These are phyloP conservation scores for Pichia paraexigua DNA, from an alignment of 805 yeast species.

Conservation along the genomic window DNA sequence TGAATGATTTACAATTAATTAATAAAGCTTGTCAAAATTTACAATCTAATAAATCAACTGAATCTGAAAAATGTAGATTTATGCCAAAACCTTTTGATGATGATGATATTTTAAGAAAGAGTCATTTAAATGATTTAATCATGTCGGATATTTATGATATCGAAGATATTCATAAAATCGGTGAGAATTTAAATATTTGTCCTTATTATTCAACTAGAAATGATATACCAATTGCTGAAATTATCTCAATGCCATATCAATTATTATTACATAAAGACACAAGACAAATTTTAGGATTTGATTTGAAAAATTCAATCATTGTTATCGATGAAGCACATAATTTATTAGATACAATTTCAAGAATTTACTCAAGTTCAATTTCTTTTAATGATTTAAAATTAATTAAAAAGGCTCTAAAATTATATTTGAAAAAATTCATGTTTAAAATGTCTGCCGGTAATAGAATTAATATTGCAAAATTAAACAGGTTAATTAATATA, in stretches of 20 bases:
- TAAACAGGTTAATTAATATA: constrained; percentile 47
- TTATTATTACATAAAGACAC: constrained; percentile 55
- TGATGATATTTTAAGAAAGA: constrained; percentile 25
- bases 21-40: constrained; percentile 78
- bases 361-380: constrained; percentile 58
- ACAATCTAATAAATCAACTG: constrained; percentile 34
- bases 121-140: constrained; percentile 46
- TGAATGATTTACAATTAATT: constrained; percentile 44
- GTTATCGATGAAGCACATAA: constrained; percentile 93
- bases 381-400: constrained; percentile 38
- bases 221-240: constrained; percentile 53
- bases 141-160: constrained; percentile 61
- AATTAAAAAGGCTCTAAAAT: constrained; percentile 41
- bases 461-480: constrained; percentile 57
- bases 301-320: constrained; percentile 56
- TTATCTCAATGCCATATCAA: constrained; percentile 82
- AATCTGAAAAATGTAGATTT: constrained; percentile 32
- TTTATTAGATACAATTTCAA: constrained; percentile 64
- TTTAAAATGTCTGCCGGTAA: constrained; percentile 62
- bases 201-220: constrained; percentile 75
- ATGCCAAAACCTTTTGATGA: constrained; percentile 30
- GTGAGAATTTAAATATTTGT: constrained; percentile 50
- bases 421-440: constrained; percentile 54
- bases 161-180: constrained; percentile 64
- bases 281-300: constrained; percentile 50